Base-by-base conservation (phyloP, 805 yeast species). In the Deakozyma indianensis region DNA sequence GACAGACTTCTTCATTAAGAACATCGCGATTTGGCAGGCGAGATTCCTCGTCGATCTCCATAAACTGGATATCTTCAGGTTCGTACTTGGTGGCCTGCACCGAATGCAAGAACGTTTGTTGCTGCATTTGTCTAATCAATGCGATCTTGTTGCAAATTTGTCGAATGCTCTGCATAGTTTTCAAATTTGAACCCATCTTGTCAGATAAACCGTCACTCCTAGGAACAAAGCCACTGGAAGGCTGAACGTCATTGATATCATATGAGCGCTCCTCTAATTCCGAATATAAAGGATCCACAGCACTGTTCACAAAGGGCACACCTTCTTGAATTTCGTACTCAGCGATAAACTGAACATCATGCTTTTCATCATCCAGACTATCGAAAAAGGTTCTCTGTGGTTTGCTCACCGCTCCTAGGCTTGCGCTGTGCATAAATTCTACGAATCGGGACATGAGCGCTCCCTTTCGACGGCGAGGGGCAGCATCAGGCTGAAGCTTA, bases 41-140 rank as follows among this genome's bases (percentile, higher is more conserved):
- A 1, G 95, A 83, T 20, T 83, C 72, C 1, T 88, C 78, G 54
- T 88, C 96, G n/a, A 88, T 64, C 58, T 88, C 96, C 7, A 65
- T 52, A 45, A 83, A 86, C 47, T 69, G 65, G 14, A 88, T 61
- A 9, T 71, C 63, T 2, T 75, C 78, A 38, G 80, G 70, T 47
- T 73, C 80, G 3, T 90, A 90, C 14, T 80, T 75, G 50, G 74
- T 74, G 70, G 79, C 67, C 54, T 81, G 90, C 0, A 86, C 72
- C 44, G 80, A 81, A 56, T 82, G 90, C 43, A 82, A 66, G 60
- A 77, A 78, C 48, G 77, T 80, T 43, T 81, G 84, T 18, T 82
- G 82, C 62, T 92, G 97, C 81, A 92, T 81, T 57, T 88, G 88
- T 52, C 95, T 70, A 48, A 92, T 84, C 43, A 87, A 66, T 3